Conservation (phyloP, 2,329 filamentous ascomycete species). For the Pseudonectria buxi region DNA sequence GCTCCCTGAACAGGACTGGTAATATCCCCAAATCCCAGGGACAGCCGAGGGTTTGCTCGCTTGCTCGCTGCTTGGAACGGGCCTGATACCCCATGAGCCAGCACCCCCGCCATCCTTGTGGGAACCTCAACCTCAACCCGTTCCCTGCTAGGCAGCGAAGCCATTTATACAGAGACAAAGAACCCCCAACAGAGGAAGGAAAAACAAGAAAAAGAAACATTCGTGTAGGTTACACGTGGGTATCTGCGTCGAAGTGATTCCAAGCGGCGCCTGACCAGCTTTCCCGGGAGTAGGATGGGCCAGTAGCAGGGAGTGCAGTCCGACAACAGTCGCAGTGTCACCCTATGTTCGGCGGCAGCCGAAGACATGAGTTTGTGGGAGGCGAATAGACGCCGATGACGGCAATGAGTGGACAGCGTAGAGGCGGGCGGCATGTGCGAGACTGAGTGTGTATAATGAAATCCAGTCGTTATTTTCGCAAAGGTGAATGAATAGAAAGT, state of each 20-base stretch:
- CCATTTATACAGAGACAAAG: no score
- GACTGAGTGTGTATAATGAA: constrained; percentile 20
- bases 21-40: no score
- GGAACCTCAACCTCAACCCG: no score
- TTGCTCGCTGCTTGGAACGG: no score
- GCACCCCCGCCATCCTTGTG: no score
- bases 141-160: no score
- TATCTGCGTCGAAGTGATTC: constrained; percentile 8
- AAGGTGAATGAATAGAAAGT: constrained; percentile 19
- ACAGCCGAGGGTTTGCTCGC: no score
- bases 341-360: constrained; percentile 19
- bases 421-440: constrained; percentile 19
- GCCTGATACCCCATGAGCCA: no score
- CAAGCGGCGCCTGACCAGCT: constrained; percentile 2
- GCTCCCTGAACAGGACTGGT: no score
- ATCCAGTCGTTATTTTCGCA: constrained; percentile 25
- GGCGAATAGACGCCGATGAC: constrained; percentile 14
- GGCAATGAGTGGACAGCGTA: constrained; percentile 36
- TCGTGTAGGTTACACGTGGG: constrained; percentile 16
- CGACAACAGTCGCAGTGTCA: constrained; percentile 9
- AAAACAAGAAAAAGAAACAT: constrained; percentile 15
- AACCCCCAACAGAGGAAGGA: not conserved
- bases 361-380: constrained; percentile 20
- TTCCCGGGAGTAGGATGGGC: constrained; percentile 1
- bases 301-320: constrained; percentile 5